Evolutionary conservation across 2,329 filamentous ascomycete species (phyloP).

Genomic region (Sarocladiaceae sp.): DNA sequence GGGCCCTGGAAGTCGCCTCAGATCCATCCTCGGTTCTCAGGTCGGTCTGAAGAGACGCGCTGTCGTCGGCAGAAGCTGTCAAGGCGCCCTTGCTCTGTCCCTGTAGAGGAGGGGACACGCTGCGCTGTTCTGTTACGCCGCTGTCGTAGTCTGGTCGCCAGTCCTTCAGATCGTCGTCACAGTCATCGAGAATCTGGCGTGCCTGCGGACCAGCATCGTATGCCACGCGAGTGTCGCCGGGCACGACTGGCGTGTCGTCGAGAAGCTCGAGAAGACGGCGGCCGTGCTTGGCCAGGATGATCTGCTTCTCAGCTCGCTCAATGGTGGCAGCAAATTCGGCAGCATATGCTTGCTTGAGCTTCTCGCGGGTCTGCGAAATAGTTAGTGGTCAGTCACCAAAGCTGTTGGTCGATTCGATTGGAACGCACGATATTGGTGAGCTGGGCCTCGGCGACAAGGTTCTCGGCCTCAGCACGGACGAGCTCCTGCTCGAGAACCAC

Average conservation of each 20-base stretch:
- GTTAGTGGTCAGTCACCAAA: too few species aligned
- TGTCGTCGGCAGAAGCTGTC: neutral
- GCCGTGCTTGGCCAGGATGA: constrained; percentile 87
- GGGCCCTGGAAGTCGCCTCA: neutral
- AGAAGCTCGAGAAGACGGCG: constrained; percentile 79
- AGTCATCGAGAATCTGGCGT: constrained; percentile 84
- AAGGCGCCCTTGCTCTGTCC: constrained; percentile 21
- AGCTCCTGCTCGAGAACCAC: constrained; percentile 92
- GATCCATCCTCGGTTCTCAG: constrained; percentile 1
- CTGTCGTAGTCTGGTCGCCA: constrained; percentile 55
- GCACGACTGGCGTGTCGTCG: constrained; percentile 85
- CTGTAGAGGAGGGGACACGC: neutral
- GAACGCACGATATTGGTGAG: constrained; percentile 84
- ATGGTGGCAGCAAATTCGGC: constrained; percentile 86
- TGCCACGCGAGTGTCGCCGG: constrained; percentile 69
- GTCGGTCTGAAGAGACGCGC: constrained; percentile 3
- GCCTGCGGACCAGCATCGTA: constrained; percentile 67
- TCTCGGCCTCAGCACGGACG: constrained; percentile 92
- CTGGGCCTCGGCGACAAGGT: constrained; percentile 92
- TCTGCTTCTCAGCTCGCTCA: constrained; percentile 95
- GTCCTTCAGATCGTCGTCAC: constrained; percentile 78
- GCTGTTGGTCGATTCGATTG: too few species aligned
- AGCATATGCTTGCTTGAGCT: constrained; percentile 92
- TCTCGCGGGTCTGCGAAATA: constrained; percentile 76
- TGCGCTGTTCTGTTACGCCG: neutral